A percentile compares a stretch with the other conserved stretches of the same genome.
Conservation (phyloP, 495 filamentous ascomycete species). For the Aspergillus biplanus region DNA sequence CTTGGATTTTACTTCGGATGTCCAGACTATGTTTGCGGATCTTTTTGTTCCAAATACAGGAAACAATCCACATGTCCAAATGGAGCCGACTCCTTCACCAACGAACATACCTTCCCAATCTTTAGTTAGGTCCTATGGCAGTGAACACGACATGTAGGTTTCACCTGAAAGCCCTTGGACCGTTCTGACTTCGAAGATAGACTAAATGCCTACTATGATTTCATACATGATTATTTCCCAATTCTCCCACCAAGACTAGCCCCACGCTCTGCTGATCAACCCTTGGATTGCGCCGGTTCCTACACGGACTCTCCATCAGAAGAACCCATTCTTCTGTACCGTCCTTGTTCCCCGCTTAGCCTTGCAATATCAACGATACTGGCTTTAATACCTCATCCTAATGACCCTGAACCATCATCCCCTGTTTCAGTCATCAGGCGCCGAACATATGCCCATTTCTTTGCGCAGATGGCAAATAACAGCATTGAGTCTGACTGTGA, state of each 20-base stretch:
- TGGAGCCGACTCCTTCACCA: slow-evolving; percentile 40
- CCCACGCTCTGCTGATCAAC: slow-evolving; percentile 47
- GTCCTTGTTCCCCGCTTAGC: slow-evolving; percentile 56
- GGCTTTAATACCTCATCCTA: slow-evolving; percentile 57
- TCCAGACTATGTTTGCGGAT: slow-evolving; percentile 42
- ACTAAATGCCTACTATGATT: slow-evolving; percentile 63
- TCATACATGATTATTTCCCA: slow-evolving; percentile 62
- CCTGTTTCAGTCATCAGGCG: slow-evolving; percentile 50
- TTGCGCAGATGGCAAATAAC: slow-evolving; percentile 56
- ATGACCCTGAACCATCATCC: slow-evolving; percentile 50
- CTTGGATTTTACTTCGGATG: slow-evolving; percentile 43
- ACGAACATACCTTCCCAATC: slow-evolving; percentile 31
- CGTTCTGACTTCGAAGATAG: slow-evolving; percentile 39
- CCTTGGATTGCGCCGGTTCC: slow-evolving; percentile 46
- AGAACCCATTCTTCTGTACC: slow-evolving; percentile 40
- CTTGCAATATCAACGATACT: slow-evolving; percentile 60
- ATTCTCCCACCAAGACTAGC: slow-evolving; percentile 57
- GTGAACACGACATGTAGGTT: slow-evolving; percentile 48
- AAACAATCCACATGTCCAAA: slow-evolving; percentile 30
- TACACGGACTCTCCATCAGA: slow-evolving; percentile 48
- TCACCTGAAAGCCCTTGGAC: not conserved
- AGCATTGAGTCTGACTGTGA: slow-evolving; percentile 61
- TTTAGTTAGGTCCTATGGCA: slow-evolving; percentile 46
- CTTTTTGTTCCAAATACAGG: slow-evolving; percentile 36
- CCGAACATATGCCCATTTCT: slow-evolving; percentile 56